Percentiles rank a stretch among this genome's conserved stretches.
phyloP scores from a whole-genome alignment of 139 green algal species.

The Chlorella sorokiniana region DNA sequence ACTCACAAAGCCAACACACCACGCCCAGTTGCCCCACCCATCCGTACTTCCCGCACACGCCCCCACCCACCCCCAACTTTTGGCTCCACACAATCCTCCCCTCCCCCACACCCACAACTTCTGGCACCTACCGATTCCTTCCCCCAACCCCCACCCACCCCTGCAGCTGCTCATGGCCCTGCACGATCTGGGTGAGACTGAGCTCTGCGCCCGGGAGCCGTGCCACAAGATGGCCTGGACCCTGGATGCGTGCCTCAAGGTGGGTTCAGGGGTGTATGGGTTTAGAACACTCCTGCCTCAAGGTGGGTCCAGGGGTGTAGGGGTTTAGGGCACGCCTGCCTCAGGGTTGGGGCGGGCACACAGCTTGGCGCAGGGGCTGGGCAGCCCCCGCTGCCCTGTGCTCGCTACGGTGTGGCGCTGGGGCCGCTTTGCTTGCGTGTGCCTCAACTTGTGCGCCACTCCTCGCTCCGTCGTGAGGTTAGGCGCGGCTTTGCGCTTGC shows the following conservation, averaged over 20 bases:
- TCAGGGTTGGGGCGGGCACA: not conserved
- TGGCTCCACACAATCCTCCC: not conserved
- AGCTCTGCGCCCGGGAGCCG: constrained; percentile 48
- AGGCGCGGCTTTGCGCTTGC: too few species aligned
- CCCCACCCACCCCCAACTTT: too few species aligned
- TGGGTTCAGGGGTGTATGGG: not conserved
- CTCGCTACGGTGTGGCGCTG: not conserved
- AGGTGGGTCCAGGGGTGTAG: not conserved
- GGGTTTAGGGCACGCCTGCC: not conserved
- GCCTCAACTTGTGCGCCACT: too few species aligned
- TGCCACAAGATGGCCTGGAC: constrained; percentile 74
- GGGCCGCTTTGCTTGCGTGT: too few species aligned
- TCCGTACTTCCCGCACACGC: too few species aligned
- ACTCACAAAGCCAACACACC: too few species aligned
- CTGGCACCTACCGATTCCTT: too few species aligned
- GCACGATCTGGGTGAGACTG: constrained; percentile 63
- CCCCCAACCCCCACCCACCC: not conserved
- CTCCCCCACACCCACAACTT: not conserved
- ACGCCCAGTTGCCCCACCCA: too few species aligned
- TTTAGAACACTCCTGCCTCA: constrained; percentile 30
- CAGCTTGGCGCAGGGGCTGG: too few species aligned
- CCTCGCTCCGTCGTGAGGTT: too few species aligned
- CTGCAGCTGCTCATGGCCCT: constrained; percentile 82
- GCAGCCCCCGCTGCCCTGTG: too few species aligned
- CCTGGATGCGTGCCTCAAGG: constrained; percentile 65